A percentile compares a stretch with the other conserved stretches of the same genome.
Conservation (phyloP, 2,329 filamentous ascomycete genomes). For the Penicillium glabrum region DNA sequence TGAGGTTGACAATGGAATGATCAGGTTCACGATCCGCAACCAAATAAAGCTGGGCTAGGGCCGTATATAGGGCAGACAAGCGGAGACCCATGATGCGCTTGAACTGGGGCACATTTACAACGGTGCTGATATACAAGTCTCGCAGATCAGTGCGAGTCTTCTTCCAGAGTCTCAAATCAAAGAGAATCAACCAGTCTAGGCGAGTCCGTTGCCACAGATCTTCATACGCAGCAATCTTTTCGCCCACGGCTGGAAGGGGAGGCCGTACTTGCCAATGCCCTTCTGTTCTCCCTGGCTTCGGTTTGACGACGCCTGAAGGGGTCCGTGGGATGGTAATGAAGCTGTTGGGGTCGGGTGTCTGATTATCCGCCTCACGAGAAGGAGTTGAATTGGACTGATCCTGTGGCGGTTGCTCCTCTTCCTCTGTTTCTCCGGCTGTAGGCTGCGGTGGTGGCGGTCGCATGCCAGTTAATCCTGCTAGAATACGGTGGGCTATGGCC, state of each 20-base stretch:
- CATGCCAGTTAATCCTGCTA: constrained; percentile 70
- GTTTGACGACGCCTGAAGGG: constrained; percentile 55
- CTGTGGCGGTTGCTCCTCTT: constrained; percentile 15
- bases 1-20: constrained; percentile 97
- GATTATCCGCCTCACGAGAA: constrained; percentile 10
- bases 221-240: constrained; percentile 70
- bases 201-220: constrained; percentile 87
- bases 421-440: constrained; percentile 28
- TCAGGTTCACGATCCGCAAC: constrained; percentile 96
- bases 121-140: constrained; percentile 92
- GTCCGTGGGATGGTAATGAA: constrained; percentile 75
- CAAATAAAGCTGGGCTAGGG: constrained; percentile 87
- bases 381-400: constrained; percentile 19
- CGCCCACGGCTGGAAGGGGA: constrained; percentile 62
- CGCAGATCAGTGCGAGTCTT: constrained; percentile 86
- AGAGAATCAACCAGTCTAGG: constrained; percentile 90
- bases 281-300: constrained; percentile 52
- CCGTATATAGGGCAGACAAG: constrained; percentile 94
- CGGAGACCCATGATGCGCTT: constrained; percentile 88
- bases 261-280: constrained; percentile 87
- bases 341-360: constrained; percentile 19
- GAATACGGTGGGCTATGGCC: constrained; percentile 53
- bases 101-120: constrained; percentile 93
- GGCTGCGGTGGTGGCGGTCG: constrained; percentile 63
- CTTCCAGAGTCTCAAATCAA: constrained; percentile 96